Evolutionary conservation across 2,329 filamentous ascomycete species (phyloP), one percentile per base, ranked within the genome.

Genomic region (Penicillium capsulatum): DNA sequence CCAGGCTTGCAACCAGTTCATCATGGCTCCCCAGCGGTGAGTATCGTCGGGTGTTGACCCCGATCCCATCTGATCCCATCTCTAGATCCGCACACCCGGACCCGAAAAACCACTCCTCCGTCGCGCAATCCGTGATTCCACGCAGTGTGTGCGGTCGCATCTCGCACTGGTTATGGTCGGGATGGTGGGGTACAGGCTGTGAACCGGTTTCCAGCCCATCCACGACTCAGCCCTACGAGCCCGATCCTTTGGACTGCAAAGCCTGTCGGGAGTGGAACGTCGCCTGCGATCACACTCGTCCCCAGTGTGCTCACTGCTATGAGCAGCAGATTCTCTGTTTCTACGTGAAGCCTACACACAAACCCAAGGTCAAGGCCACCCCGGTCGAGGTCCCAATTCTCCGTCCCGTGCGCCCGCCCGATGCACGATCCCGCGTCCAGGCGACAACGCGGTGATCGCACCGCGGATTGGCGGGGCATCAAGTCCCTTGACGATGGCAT

Each of bases 291-390:
- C 55, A 51, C 16, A 44, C 50, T 5, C 45, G 36, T 37, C 60
- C 60, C 11, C 58, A 55, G 28, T 63, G 60, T 22, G 46, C 54
- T 8, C 55, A 62, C 38, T 63, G 60, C 40, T 45, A 53, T 22
- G 49, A 61, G 15, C 48, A 63, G 36, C 60, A 63, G 36, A 41
- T 61, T 2, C 36, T 63, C 6, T 63, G 60, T 38, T 63, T 63
- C 20, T 63, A 63, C 31, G 56, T 61, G n/a, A 48, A 52, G 7
- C 56, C 60, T 1, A 31, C 44, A n/a, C 45, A 38, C 9, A 48
- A 46, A 13, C 36, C 44, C 2, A 51, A 42, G 27, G 53, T 45
- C 13, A 52, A 51, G 22, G 34, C 42, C 19, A 52, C 40, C 26
- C 39, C 35, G 19, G 29, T 6, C n/a, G 29, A 31, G 16, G 9